These are phyloP conservation scores for Pinus albicaulis DNA, from an alignment of 75 land plant genomes.

Conservation along the genomic window DNA sequence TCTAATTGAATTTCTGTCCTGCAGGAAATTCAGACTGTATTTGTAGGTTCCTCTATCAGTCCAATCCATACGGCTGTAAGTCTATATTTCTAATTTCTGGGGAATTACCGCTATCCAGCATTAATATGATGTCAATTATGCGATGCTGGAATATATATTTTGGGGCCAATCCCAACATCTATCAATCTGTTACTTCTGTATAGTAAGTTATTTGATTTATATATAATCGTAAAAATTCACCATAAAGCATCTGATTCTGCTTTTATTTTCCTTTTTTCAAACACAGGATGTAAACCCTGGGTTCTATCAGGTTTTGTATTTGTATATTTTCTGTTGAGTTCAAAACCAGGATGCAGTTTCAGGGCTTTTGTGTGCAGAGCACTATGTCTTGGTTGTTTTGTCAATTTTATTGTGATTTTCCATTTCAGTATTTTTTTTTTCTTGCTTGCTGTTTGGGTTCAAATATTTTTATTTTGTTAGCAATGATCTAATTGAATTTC, in stretches of 20 bases:
- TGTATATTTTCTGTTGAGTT: slow-evolving; percentile 6
- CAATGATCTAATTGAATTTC: background rate
- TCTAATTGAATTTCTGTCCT: no score
- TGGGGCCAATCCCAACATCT: background rate
- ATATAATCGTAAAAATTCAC: background rate
- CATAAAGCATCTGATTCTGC: background rate
- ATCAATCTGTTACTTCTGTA: background rate
- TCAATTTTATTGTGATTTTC: background rate
- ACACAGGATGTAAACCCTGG: background rate
- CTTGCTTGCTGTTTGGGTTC: background rate
- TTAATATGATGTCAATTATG: no score
- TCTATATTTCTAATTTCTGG: no score
- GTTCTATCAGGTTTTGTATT: background rate
- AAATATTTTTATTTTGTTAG: no score
- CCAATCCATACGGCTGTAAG: no score
- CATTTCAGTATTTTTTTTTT: background rate
- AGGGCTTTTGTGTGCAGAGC: background rate
- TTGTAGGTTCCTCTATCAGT: no score
- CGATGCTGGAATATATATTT: background rate
- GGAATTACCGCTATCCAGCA: no score
- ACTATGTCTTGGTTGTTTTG: background rate
- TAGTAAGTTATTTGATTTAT: background rate
- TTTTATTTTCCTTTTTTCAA: background rate
- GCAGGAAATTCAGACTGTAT: no score
- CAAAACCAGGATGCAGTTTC: background rate